Percentiles rank a stretch among this genome's conserved stretches.
phyloP scores from a whole-genome alignment of 768 basidiomycete genomes.

The Sporobolomyces pararoseus region DNA sequence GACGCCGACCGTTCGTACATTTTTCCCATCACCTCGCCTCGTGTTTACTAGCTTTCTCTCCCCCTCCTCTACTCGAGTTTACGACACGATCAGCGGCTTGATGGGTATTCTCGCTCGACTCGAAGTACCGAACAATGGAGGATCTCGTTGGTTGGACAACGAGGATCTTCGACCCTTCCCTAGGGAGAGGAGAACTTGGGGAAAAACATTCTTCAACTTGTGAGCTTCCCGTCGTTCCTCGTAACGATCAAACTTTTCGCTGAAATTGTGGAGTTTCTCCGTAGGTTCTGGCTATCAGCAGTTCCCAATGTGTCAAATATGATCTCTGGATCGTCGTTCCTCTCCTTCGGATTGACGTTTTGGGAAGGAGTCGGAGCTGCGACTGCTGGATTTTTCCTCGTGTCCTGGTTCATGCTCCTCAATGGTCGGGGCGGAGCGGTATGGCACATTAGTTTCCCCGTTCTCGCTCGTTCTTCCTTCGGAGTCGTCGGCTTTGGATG shows the following conservation, averaged over 20 bases:
- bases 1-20: too few species aligned
- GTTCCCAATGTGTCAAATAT: slow-evolving; percentile 23
- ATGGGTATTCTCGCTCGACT: slow-evolving; percentile 17
- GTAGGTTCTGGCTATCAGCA: slow-evolving; percentile 19
- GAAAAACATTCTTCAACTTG: not conserved
- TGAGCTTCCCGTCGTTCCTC: not conserved
- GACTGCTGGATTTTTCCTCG: slow-evolving; percentile 50
- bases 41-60: not conserved
- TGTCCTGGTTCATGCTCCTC: slow-evolving; percentile 57
- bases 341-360: slow-evolving; percentile 3
- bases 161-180: slow-evolving; percentile 21
- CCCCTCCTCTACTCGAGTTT: not conserved
- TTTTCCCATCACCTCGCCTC: not conserved
- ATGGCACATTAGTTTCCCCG: slow-evolving; percentile 55
- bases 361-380: slow-evolving; percentile 13
- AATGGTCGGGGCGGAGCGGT: slow-evolving; percentile 77
- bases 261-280: not conserved
- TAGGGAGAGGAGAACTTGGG: slow-evolving; percentile 4
- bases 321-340: not conserved
- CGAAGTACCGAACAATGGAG: slow-evolving; percentile 2
- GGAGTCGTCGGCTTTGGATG: slow-evolving; percentile 65
- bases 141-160: slow-evolving; percentile 10
- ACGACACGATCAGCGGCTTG: not conserved
- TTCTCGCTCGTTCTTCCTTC: slow-evolving; percentile 44
- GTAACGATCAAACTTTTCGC: not conserved